Percentiles rank a stretch among this genome's conserved stretches.
These are phyloP conservation scores for Scutellaria barbata DNA, from an alignment of 257 asterid genomes.

Conservation along the genomic window DNA sequence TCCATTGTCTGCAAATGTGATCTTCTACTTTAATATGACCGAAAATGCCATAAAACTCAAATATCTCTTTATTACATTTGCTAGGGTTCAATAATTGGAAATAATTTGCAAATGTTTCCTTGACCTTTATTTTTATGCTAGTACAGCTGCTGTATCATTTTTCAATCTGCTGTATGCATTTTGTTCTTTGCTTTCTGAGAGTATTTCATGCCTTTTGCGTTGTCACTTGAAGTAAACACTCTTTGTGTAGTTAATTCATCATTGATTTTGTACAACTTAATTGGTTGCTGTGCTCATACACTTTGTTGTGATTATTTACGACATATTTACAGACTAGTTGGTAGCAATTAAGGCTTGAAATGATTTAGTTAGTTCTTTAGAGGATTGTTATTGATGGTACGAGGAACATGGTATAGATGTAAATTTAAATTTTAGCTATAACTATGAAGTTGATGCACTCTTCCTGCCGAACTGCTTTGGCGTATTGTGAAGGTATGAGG, in stretches of 20 bases:
- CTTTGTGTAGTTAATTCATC: background rate
- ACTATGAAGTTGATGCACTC: constrained; percentile 13
- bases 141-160: constrained; percentile 10
- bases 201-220: background rate
- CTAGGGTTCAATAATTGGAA: background rate
- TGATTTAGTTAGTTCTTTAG: constrained; percentile 10
- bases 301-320: constrained; percentile 3
- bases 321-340: constrained; percentile 1
- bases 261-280: background rate
- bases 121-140: background rate
- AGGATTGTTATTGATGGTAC: constrained; percentile 23
- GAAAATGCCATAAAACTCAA: background rate
- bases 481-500: constrained; percentile 26
- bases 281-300: background rate
- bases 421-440: constrained; percentile 22
- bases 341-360: constrained; percentile 19
- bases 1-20: background rate
- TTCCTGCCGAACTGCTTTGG: constrained; percentile 27
- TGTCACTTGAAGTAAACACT: constrained; percentile 12
- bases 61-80: constrained; percentile 3
- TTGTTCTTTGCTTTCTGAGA: background rate
- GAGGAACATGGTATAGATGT: constrained; percentile 17
- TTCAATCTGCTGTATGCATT: background rate
- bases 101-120: background rate
- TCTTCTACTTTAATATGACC: background rate